A percentile compares a stretch with the other conserved stretches of the same genome.
Evolutionary conservation across 2,329 filamentous ascomycete genomes (phyloP).

Genomic region (Aspergillus bombycis): DNA sequence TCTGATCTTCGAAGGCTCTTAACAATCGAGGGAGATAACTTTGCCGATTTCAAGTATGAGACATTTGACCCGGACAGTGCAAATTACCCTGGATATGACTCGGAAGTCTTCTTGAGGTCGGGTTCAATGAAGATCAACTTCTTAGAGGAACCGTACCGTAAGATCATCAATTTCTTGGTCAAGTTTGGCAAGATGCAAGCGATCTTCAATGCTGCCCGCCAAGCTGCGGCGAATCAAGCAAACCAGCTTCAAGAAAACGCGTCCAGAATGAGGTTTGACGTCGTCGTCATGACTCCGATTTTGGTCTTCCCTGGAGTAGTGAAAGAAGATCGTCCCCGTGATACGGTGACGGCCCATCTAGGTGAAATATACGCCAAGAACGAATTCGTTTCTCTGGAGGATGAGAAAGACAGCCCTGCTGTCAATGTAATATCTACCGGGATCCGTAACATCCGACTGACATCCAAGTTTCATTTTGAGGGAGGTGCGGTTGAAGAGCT

Average conservation of each 20-base stretch:
- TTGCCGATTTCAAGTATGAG: constrained; percentile 97
- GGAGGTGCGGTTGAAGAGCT: constrained; percentile 76
- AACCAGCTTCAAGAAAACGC: constrained; percentile 90
- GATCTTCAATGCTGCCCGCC: constrained; percentile 93
- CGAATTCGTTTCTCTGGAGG: constrained; percentile 82
- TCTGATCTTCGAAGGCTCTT: constrained; percentile 85
- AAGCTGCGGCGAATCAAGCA: constrained; percentile 91
- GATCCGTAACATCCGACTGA: constrained; percentile 88
- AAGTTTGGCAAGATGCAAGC: constrained; percentile 99
- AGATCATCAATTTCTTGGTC: constrained; percentile 96
- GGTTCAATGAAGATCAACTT: constrained; percentile 98
- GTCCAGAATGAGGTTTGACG: constrained; percentile 89
- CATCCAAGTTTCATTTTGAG: constrained; percentile 83
- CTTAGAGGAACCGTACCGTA: constrained; percentile 93
- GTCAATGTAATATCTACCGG: constrained; percentile 90
- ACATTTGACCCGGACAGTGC: constrained; percentile 80
- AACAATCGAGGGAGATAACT: constrained; percentile 91
- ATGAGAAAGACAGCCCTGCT: constrained; percentile 70
- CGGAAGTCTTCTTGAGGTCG: constrained; percentile 83
- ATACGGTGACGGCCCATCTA: constrained; percentile 87
- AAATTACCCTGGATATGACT: constrained; percentile 91
- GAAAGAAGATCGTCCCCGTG: constrained; percentile 69
- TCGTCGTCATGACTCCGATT: constrained; percentile 92
- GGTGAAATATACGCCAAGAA: constrained; percentile 98
- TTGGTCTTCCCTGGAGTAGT: constrained; percentile 87